A percentile compares a stretch with the other conserved stretches of the same genome.
Conservation (phyloP, 768 basidiomycete genomes). For the Ramaria sp. region DNA sequence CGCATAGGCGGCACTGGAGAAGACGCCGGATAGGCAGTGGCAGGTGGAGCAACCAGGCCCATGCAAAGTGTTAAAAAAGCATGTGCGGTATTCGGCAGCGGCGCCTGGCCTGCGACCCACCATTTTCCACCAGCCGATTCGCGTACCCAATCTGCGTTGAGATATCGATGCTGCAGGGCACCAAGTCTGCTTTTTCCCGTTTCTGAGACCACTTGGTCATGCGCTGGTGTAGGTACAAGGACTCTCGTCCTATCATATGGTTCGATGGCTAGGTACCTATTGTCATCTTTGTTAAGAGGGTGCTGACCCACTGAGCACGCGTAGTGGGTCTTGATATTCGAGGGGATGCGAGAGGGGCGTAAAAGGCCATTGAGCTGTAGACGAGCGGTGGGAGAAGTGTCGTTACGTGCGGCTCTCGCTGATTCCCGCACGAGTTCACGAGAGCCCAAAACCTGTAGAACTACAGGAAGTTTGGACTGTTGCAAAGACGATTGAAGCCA, state of each 20-base stretch:
- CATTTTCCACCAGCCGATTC: slow-evolving; percentile 62
- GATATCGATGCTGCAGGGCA: slow-evolving; percentile 36
- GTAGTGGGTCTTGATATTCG: slow-evolving; percentile 35
- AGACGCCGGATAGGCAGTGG: slow-evolving; percentile 12
- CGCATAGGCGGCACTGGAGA: slow-evolving; percentile 10
- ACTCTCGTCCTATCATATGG: slow-evolving; percentile 81
- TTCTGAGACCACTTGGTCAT: no score
- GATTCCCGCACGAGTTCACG: slow-evolving; percentile 2
- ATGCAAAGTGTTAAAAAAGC: slow-evolving; percentile 65
- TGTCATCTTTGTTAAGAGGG: neutral
- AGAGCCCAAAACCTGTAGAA: neutral
- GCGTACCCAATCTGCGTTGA: slow-evolving; percentile 82
- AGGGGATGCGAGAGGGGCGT: slow-evolving; percentile 1
- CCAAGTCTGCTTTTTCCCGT: slow-evolving; percentile 6
- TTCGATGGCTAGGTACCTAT: slow-evolving; percentile 35
- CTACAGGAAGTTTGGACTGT: neutral
- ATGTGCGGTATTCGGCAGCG: slow-evolving; percentile 57
- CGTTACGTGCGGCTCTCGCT: neutral
- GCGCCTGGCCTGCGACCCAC: slow-evolving; percentile 86
- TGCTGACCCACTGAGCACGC: slow-evolving; percentile 12
- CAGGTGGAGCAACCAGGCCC: slow-evolving; percentile 30
- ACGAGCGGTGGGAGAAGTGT: slow-evolving; percentile 13
- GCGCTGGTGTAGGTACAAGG: slow-evolving; percentile 25
- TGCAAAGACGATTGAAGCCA: slow-evolving; percentile 3
- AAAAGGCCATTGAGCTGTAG: slow-evolving; percentile 9